Evolutionary conservation across 108 stramenopile species (phyloP).

Genomic region (Schizochytrium sp.): DNA sequence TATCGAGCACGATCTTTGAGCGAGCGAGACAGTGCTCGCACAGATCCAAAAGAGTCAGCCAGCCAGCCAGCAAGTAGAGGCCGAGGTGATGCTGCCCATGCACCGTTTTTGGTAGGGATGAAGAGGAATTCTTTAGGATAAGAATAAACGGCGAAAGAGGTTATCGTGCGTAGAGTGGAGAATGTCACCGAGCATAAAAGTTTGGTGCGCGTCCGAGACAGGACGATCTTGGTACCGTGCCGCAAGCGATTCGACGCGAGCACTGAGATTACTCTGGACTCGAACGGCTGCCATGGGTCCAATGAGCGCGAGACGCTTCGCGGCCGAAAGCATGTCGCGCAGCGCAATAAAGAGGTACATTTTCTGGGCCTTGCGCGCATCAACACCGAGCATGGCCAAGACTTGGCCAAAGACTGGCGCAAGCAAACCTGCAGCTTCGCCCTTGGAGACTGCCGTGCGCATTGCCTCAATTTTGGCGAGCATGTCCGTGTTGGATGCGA

Average conservation of each 20-base stretch:
- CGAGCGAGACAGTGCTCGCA: too few relatives aligned
- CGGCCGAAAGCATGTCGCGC: conserved; percentile 1
- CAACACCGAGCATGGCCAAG: neutral
- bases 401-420: neutral
- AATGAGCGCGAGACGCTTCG: neutral
- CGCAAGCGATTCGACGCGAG: neutral
- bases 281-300: neutral
- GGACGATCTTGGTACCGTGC: neutral
- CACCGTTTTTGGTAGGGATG: neutral
- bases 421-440: neutral
- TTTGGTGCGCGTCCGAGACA: neutral
- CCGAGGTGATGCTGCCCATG: neutral
- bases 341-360: neutral
- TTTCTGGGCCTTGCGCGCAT: neutral
- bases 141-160: neutral
- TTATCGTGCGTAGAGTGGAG: neutral
- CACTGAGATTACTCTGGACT: neutral
- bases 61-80: neutral
- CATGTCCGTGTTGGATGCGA: neutral
- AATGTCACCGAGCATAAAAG: neutral
- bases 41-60: too few relatives aligned
- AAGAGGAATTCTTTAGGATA: neutral
- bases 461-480: neutral
- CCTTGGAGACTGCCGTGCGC: neutral
- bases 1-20: too few relatives aligned